Evolutionary conservation across 2,329 filamentous ascomycete genomes (phyloP).

Genomic region (Fusarium sp.): DNA sequence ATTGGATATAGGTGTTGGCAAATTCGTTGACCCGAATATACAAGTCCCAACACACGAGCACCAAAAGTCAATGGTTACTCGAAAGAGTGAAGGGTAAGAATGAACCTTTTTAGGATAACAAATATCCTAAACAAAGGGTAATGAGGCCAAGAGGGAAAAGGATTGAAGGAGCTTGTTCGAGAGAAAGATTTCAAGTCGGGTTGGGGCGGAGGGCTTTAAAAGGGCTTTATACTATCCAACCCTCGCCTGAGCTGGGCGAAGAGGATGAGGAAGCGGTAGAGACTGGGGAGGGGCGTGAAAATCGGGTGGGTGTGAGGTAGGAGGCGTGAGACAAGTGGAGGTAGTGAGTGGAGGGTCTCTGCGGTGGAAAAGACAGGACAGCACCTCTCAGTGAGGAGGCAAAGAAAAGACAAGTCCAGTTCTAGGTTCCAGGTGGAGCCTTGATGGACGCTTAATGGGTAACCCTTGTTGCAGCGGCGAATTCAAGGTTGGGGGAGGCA

Average conservation of each 20-base stretch:
- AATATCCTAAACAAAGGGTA: constrained; percentile 37
- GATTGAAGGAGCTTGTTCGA: constrained; percentile 33
- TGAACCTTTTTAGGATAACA: constrained; percentile 33
- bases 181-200: constrained; percentile 14
- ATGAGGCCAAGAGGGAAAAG: constrained; percentile 11
- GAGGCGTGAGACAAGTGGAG: constrained; percentile 46
- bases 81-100: constrained; percentile 20
- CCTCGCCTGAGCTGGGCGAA: constrained; percentile 39
- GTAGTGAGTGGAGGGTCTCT: constrained; percentile 35
- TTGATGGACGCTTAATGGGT: constrained; percentile 14
- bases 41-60: constrained; percentile 38
- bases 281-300: constrained; percentile 33
- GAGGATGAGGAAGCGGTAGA: constrained; percentile 36
- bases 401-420: constrained; percentile 16
- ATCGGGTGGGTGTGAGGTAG: constrained; percentile 14
- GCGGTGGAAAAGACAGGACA: constrained; percentile 15
- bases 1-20: constrained; percentile 19
- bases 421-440: constrained; percentile 12
- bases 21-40: constrained; percentile 25
- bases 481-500: constrained; percentile 33
- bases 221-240: constrained; percentile 48
- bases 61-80: constrained; percentile 38
- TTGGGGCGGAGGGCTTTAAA: constrained; percentile 47
- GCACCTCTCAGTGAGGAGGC: constrained; percentile 19
- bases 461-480: constrained; percentile 32